Conservation (phyloP, 768 basidiomycete genomes). For the Flagelloscypha sp. region DNA sequence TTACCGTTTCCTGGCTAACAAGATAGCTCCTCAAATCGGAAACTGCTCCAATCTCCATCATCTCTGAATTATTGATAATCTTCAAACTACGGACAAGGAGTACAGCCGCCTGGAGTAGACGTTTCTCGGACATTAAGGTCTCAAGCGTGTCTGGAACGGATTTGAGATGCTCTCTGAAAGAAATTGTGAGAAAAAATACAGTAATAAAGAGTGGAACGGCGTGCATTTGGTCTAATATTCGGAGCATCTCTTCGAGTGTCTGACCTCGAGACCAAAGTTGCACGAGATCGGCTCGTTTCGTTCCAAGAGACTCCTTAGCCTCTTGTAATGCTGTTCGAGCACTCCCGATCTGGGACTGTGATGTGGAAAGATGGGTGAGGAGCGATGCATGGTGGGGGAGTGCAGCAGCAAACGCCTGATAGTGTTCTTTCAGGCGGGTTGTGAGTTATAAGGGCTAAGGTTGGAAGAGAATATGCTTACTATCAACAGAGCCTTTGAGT, state of each 20-base stretch:
- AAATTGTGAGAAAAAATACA: constrained; percentile 10
- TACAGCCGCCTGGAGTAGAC: constrained; percentile 80
- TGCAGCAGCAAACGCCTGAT: constrained; percentile 91
- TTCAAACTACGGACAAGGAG: constrained; percentile 84
- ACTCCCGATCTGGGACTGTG: constrained; percentile 67
- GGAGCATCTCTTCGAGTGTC: constrained; percentile 92
- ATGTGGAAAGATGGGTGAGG: constrained; percentile 57
- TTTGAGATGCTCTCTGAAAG: constrained; percentile 75
- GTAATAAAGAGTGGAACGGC: constrained; percentile 18
- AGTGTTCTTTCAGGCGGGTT: constrained; percentile 70
- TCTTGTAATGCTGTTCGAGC: constrained; percentile 68
- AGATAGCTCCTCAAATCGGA: constrained; percentile 84
- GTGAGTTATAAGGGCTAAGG: constrained; percentile 2
- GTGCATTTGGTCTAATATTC: constrained; percentile 90
- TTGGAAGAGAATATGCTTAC: constrained; percentile 35
- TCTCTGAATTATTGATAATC: constrained; percentile 83
- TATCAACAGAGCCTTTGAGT: constrained; percentile 82
- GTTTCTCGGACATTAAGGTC: constrained; percentile 92
- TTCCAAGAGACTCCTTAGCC: constrained; percentile 70
- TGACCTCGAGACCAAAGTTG: constrained; percentile 87
- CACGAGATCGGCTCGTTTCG: constrained; percentile 80
- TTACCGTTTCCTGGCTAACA: constrained; percentile 74
- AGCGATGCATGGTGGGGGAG: constrained; percentile 84
- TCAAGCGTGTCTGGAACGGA: constrained; percentile 88
- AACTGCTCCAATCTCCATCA: constrained; percentile 93